Conservation (phyloP, 345 rosid genomes). For the Bruguiera sexangula region DNA sequence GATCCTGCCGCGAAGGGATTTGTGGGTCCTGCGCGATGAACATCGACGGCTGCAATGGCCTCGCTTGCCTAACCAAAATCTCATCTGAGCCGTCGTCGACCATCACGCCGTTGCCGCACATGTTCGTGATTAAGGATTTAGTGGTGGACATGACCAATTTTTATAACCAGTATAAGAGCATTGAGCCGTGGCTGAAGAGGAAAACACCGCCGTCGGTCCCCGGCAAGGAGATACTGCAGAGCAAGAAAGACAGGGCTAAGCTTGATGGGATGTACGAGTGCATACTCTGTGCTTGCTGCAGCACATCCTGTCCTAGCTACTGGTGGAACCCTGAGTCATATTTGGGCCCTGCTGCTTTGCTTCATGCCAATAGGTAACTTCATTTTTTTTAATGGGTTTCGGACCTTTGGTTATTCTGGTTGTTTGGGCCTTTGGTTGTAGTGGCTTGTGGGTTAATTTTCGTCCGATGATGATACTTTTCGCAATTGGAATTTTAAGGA, state of each 20-base stretch:
- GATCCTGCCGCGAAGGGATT: slow-evolving; percentile 96
- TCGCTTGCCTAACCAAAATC: slow-evolving; percentile 90
- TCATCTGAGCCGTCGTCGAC: slow-evolving; percentile 36
- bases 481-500: no score
- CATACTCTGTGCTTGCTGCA: slow-evolving; percentile 89
- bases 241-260: slow-evolving; percentile 86
- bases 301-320: slow-evolving; percentile 92
- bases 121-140: slow-evolving; percentile 92
- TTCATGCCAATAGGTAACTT: slow-evolving; percentile 80
- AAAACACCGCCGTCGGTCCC: slow-evolving; percentile 55
- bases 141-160: slow-evolving; percentile 97
- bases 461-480: no score
- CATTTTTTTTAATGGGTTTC: neutral
- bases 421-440: no score
- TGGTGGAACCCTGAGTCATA: slow-evolving; percentile 98
- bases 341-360: slow-evolving; percentile 91
- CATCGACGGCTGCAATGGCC: slow-evolving; percentile 91
- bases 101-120: slow-evolving; percentile 84
- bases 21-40: slow-evolving; percentile 98
- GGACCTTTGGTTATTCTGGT: no score
- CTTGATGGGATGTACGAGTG: slow-evolving; percentile 98
- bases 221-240: slow-evolving; percentile 84
- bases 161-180: slow-evolving; percentile 94
- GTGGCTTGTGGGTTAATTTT: no score
- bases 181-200: slow-evolving; percentile 98